Evolutionary conservation across 2,329 filamentous ascomycete species (phyloP).

Genomic region (Scedosporium boydii): DNA sequence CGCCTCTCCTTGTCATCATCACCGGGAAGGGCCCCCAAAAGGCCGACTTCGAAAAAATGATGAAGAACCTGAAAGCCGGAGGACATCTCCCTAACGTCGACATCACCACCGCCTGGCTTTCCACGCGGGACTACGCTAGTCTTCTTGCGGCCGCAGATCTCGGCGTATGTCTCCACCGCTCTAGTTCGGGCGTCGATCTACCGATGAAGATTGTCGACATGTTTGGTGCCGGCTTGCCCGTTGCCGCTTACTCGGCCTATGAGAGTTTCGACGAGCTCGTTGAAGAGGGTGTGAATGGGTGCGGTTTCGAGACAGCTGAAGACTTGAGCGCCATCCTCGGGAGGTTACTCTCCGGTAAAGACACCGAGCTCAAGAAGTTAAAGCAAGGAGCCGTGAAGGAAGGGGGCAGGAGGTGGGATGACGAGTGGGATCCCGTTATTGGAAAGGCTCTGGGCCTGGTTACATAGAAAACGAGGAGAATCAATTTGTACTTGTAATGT

Average conservation of each 20-base stretch:
- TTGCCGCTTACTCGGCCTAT: conserved; percentile 77
- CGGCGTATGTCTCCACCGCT: conserved; percentile 85
- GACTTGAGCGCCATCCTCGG: conserved; percentile 56
- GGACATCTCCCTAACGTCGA: conserved; percentile 60
- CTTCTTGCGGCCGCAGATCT: conserved; percentile 80
- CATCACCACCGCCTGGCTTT: conserved; percentile 77
- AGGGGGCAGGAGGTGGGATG: conserved; percentile 73
- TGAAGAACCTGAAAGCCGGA: conserved; percentile 49
- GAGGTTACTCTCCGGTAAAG: conserved; percentile 47
- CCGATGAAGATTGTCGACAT: conserved; percentile 99
- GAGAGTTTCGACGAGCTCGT: conserved; percentile 89
- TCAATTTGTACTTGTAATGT: background rate
- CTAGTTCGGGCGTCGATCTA: conserved; percentile 86
- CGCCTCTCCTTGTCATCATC: conserved; percentile 69
- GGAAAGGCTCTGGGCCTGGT: conserved; percentile 55
- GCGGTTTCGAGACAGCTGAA: conserved; percentile 65
- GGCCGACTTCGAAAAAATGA: conserved; percentile 59
- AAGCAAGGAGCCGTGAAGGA: conserved; percentile 65
- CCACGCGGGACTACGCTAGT: conserved; percentile 71
- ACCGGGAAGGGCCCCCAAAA: conserved; percentile 90
- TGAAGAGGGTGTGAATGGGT: conserved; percentile 74
- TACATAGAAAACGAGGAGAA: background rate
- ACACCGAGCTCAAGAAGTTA: conserved; percentile 47
- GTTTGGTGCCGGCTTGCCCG: conserved; percentile 90
- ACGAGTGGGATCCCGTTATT: conserved; percentile 83